phyloP scores from a whole-genome alignment of 2,329 filamentous ascomycete species.

The Fusarium sp. region DNA sequence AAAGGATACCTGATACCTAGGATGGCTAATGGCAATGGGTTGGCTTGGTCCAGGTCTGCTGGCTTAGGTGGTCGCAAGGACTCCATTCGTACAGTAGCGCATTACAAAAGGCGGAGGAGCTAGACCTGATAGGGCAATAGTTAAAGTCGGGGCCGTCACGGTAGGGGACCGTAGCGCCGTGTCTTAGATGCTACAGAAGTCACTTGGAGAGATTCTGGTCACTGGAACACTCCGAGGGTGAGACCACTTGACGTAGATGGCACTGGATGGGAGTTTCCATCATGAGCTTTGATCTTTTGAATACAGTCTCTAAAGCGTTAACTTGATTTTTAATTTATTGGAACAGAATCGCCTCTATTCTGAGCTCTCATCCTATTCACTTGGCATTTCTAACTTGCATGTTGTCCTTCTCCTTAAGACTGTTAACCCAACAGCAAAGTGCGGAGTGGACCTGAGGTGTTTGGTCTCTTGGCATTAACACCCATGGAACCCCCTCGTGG shows the following conservation, averaged over 20 bases:
- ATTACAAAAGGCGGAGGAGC: constrained; percentile 34
- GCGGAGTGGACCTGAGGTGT: constrained; percentile 26
- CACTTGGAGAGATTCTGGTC: constrained; percentile 11
- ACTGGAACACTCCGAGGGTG: constrained; percentile 23
- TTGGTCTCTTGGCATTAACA: constrained; percentile 15
- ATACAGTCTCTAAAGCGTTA: background rate
- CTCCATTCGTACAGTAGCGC: constrained; percentile 34
- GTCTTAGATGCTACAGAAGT: constrained; percentile 12
- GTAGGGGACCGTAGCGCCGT: constrained; percentile 27
- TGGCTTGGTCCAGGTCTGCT: constrained; percentile 19
- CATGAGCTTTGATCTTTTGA: background rate
- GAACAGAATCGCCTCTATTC: background rate
- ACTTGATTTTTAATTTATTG: background rate
- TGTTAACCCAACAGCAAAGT: constrained; percentile 21
- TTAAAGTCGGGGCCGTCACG: constrained; percentile 28
- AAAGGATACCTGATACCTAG: background rate
- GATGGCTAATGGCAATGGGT: constrained; percentile 19
- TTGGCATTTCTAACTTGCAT: background rate
- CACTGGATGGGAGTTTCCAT: background rate
- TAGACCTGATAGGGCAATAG: constrained; percentile 28
- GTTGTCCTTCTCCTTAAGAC: background rate
- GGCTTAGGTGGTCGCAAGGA: constrained; percentile 34
- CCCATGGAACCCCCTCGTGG: constrained; percentile 24
- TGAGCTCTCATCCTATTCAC: background rate
- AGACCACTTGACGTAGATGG: constrained; percentile 6